Evolutionary conservation across 2,329 filamentous ascomycete species (phyloP), one percentile per base, ranked within the genome.

Genomic region (Colletotrichum incanum): DNA sequence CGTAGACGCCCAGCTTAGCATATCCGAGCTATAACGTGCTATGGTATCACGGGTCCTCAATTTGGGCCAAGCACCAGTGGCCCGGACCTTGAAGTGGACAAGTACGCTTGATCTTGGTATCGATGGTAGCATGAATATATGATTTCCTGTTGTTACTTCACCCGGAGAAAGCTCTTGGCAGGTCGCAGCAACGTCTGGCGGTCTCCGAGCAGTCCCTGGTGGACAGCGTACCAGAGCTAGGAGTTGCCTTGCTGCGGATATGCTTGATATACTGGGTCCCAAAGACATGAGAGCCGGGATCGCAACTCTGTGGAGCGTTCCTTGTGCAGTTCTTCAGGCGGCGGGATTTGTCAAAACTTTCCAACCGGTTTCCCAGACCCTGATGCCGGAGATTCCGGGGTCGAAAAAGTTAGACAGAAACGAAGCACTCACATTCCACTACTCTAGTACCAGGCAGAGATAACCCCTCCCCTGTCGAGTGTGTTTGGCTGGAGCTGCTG

Each of bases 191-290:
- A 1, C 47, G 56, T 71, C 60, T 59, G 64, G n/a, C 2, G 14
- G 18, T 31, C 43, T 61, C 37, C 47, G n/a, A 50, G 49, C 14
- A 18, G 60, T 12, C 31, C 43, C 45, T 34, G 52, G 34, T 43
- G 37, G 50, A 62, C 31, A 45, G 54, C 34, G 50, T 45, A 50
- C 26, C 41, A 20, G 2, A 39, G 39, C 64, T 67, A 39, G 68
- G 68, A 3, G 18, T 3, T 61, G 56, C 68, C 68, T 50, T 47
- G 56, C 7, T 45, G 8, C 4, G 49, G n/a, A 56, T 71, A 68
- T 71, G 68, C 68, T 71, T 71, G 68, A 67, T 67, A 56, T 71
- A 31, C 31, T 62, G 65, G 50, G 55, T 58, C 56, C 20, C 3
- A n/a, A 23, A 18, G 34, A 23, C n/a, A 5, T 62, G 39, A 39